These are phyloP conservation scores for Melaleuca alternifolia DNA, from an alignment of 345 rosid species.

Conservation along the genomic window DNA sequence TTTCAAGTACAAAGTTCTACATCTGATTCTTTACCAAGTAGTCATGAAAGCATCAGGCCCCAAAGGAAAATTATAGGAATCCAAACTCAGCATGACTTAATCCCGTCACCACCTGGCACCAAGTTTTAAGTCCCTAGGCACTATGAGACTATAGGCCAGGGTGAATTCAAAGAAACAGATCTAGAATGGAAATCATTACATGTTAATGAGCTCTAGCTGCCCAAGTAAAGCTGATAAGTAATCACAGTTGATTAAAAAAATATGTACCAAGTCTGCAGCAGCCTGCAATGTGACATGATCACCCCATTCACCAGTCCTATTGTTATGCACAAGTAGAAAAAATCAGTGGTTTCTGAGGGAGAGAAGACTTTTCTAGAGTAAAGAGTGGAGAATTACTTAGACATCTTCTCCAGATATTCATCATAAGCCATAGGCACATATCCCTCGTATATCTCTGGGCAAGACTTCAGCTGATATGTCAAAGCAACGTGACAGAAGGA, in stretches of 20 bases:
- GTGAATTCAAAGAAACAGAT: neutral
- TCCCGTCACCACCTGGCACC: neutral
- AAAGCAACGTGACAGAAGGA: conserved; percentile 1
- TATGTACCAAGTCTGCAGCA: conserved; percentile 41
- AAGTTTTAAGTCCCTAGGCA: neutral
- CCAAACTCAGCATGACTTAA: neutral
- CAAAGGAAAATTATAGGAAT: neutral
- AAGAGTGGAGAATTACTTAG: conserved; percentile 22
- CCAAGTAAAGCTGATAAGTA: neutral
- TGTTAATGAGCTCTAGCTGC: neutral
- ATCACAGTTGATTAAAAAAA: neutral
- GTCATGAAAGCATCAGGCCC: neutral
- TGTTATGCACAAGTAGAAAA: conserved; percentile 6
- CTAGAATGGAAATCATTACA: neutral
- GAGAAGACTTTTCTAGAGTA: neutral
- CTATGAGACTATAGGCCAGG: neutral
- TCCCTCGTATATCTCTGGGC: conserved; percentile 49
- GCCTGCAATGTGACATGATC: conserved; percentile 48
- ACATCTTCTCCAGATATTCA: conserved; percentile 64
- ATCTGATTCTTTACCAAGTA: neutral
- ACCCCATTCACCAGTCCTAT: conserved; percentile 49
- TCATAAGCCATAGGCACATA: conserved; percentile 62
- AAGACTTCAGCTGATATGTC: conserved; percentile 29
- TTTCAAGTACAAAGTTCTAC: neutral
- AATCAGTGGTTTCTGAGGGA: conserved; percentile 1